Conservation (phyloP, 176 grass and related monocot genomes). For the Guadua angustifolia region DNA sequence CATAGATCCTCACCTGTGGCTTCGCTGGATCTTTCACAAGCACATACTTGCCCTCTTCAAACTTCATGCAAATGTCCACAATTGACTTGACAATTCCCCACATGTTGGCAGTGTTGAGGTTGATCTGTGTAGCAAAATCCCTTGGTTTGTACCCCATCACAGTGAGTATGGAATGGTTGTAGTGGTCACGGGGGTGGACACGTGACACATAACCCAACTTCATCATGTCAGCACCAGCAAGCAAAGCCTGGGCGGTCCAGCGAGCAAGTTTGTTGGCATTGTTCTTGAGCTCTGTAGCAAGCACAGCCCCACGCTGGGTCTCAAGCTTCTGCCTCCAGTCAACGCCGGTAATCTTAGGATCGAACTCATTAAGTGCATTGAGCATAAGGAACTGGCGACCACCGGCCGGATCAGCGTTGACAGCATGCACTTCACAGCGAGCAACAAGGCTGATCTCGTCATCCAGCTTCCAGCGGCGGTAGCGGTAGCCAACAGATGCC, state of each 20-base stretch:
- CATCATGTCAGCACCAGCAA: conserved; percentile 80
- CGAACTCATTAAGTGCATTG: conserved; percentile 84
- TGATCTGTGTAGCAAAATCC: conserved; percentile 85
- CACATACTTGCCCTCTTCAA: conserved; percentile 87
- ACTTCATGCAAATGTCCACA: conserved; percentile 85
- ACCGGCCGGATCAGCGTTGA: conserved; percentile 50
- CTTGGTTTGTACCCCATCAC: conserved; percentile 83
- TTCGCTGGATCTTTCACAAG: conserved; percentile 79
- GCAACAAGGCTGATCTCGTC: conserved; percentile 69
- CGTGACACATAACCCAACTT: conserved; percentile 83
- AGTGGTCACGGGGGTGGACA: conserved; percentile 70
- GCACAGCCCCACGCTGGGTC: conserved; percentile 76
- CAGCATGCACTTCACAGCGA: conserved; percentile 79
- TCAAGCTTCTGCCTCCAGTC: conserved; percentile 92
- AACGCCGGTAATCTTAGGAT: conserved; percentile 79
- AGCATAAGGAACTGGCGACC: conserved; percentile 65
- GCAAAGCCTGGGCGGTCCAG: conserved; percentile 81
- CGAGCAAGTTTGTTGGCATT: conserved; percentile 88
- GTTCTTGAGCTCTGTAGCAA: conserved; percentile 92
- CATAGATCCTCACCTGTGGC: conserved; percentile 81
- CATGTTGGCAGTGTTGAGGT: conserved; percentile 87
- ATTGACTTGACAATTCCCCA: conserved; percentile 93
- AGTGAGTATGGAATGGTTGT: conserved; percentile 73
- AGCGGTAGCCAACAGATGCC: conserved; percentile 73
- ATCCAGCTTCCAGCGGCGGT: conserved; percentile 80